Evolutionary conservation across 495 filamentous ascomycete genomes (phyloP).

Genomic region (Chaetomium fimeti): DNA sequence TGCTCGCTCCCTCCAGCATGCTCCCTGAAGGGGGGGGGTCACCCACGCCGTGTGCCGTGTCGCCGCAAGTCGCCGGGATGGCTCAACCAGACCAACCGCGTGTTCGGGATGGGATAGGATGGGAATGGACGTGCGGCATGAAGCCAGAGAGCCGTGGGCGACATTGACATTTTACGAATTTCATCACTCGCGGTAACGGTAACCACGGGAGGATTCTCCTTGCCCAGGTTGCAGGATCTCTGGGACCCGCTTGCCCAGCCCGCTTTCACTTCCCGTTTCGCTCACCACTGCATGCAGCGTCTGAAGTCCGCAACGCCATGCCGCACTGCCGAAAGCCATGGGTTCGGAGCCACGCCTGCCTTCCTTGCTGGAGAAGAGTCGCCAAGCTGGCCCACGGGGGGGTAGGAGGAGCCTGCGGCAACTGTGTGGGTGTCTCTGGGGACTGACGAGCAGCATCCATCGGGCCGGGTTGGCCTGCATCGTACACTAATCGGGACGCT

Average conservation of each 20-base stretch:
- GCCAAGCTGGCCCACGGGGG: conserved; percentile 19
- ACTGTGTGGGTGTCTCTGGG: conserved; percentile 30
- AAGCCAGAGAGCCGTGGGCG: neutral
- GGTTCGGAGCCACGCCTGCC: conserved; percentile 20
- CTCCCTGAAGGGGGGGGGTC: neutral
- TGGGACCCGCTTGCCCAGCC: conserved; percentile 7
- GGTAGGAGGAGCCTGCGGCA: conserved; percentile 23
- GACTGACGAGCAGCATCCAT: conserved; percentile 28
- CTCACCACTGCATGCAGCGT: conserved; percentile 21
- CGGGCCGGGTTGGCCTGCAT: conserved; percentile 28
- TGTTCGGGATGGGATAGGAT: neutral
- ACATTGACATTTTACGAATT: neutral
- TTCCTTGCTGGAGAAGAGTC: conserved; percentile 13
- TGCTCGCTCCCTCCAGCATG: conserved; percentile 17
- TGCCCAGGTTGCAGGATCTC: conserved; percentile 17
- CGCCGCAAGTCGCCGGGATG: neutral
- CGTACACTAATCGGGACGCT: conserved; percentile 17
- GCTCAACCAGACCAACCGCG: neutral
- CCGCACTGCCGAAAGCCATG: conserved; percentile 39
- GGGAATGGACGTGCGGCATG: neutral
- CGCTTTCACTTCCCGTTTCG: conserved; percentile 21
- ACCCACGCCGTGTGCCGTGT: neutral
- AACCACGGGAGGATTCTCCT: conserved; percentile 3
- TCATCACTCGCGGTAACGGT: neutral
- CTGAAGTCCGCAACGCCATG: conserved; percentile 32